Conservation (phyloP, 2,329 filamentous ascomycete genomes). For the Anthostomella pinea region DNA sequence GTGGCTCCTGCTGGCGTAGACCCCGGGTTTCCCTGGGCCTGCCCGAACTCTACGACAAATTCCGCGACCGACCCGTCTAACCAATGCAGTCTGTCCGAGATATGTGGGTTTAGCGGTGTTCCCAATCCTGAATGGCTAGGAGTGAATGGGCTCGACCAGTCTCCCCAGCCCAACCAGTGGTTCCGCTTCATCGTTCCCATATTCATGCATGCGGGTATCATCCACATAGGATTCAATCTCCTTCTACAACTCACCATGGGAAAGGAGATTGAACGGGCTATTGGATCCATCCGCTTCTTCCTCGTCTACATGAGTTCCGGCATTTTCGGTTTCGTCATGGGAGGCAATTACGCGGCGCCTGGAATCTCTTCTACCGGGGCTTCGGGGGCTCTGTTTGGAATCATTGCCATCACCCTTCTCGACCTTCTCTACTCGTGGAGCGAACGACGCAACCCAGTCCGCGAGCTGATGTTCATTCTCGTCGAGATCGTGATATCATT, state of each 20-base stretch:
- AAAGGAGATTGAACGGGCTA: conserved; percentile 86
- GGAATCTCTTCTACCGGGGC: conserved; percentile 83
- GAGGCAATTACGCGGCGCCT: conserved; percentile 85
- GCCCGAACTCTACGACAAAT: conserved; percentile 72
- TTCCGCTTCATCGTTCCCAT: conserved; percentile 94
- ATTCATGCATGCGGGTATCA: conserved; percentile 88
- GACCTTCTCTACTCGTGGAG: conserved; percentile 93
- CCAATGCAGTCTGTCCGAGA: conserved; percentile 70
- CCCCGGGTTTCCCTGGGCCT: conserved; percentile 62
- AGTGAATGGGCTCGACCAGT: conserved; percentile 41
- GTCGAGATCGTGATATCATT: conserved; percentile 88
- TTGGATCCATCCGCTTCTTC: conserved; percentile 83
- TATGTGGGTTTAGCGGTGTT: conserved; percentile 81
- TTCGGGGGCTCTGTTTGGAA: conserved; percentile 86
- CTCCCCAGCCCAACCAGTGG: conserved; percentile 83
- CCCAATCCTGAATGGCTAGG: conserved; percentile 61
- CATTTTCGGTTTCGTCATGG: conserved; percentile 94
- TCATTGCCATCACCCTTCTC: conserved; percentile 82
- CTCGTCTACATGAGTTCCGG: conserved; percentile 87
- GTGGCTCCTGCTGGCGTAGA: conserved; percentile 7
- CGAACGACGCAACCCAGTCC: conserved; percentile 70
- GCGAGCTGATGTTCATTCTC: conserved; percentile 83
- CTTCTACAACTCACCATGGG: conserved; percentile 86
- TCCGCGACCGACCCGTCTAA: conserved; percentile 45
- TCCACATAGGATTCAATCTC: conserved; percentile 96